Percentiles rank a stretch among this genome's conserved stretches.
phyloP scores from a whole-genome alignment of 345 rosid genomes.

The Alliaria petiolata region DNA sequence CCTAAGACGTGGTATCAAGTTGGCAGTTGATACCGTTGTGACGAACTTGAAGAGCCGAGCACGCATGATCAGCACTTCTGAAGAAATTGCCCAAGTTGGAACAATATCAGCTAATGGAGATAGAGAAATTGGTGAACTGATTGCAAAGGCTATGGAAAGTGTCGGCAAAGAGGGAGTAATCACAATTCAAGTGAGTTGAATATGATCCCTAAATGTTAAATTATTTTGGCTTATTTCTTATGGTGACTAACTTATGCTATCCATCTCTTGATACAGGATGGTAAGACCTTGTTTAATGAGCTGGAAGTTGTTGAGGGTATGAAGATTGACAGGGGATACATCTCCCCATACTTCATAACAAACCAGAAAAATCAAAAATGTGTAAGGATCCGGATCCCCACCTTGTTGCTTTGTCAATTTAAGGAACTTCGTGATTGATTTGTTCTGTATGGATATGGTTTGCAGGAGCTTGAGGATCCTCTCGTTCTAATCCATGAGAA shows the following conservation, averaged over 20 bases:
- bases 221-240: background rate
- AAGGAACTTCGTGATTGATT: background rate
- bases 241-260: background rate
- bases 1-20: conserved; percentile 79
- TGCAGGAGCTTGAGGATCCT: conserved; percentile 95
- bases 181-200: conserved; percentile 70
- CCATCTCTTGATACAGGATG: conserved; percentile 54
- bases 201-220: background rate
- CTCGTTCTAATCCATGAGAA: conserved; percentile 94
- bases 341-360: conserved; percentile 91
- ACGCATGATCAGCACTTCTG: conserved; percentile 94
- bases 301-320: conserved; percentile 98
- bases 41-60: conserved; percentile 89
- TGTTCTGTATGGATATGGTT: background rate
- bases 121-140: conserved; percentile 93
- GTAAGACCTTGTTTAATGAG: conserved; percentile 87
- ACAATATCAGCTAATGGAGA: conserved; percentile 98
- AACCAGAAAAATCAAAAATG: conserved; percentile 92
- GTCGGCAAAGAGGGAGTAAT: conserved; percentile 99
- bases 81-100: conserved; percentile 97
- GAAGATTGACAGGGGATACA: conserved; percentile 97
- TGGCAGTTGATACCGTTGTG: conserved; percentile 93
- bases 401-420: conserved; percentile 2
- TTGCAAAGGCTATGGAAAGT: conserved; percentile 99
- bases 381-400: conserved; percentile 39